Evolutionary conservation across 371 early-diverging fungal genomes (phyloP), one percentile per base, ranked within the genome.

Genomic region (Parasitella parasitica): DNA sequence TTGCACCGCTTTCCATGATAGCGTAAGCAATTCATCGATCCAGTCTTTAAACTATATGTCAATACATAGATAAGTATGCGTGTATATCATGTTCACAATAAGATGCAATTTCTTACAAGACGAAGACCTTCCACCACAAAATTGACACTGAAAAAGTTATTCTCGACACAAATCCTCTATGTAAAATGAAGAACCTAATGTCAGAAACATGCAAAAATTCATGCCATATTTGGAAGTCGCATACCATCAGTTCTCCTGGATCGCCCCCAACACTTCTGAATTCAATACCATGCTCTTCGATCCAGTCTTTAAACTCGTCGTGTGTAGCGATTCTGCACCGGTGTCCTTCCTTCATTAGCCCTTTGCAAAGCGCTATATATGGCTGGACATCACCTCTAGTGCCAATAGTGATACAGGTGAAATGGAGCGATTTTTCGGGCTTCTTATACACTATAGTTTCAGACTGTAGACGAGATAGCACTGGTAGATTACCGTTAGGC

Each of bases 311-410:
- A 61, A 87, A 93, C 57, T 93, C 93, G 27, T 73, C 80, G 61
- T 91, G 92, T 0, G 93, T 89, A 1, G 91, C 89, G 38, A 93
- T 92, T 30, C 88, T 81, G 55, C 89, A 89, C 15, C 68, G 71
- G 61, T 93, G 94, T 1, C 92, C 92, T 62, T 90, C 83, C 38
- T 72, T 75, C 82, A 84, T 83, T 9, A 94, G 69, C 2, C 85
- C 81, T 74, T 93, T 91, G 70, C 90, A 87, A 12, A 92, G 77
- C 0, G 93, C 92, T 70, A 94, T 90, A 54, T 90, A 94, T 0
- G 93, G 94, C 63, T 94, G 91, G 0, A 94, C 92, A 71, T 93
- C 94, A 6, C 94, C 94, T 35, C 94, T 82, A 7, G 91, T 89
- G n/a, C 94, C 94, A 60, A 94, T 91, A 0, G 93, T 92, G 36